Evolutionary conservation across 805 yeast species (phyloP).

Genomic region (Candida maesae): DNA sequence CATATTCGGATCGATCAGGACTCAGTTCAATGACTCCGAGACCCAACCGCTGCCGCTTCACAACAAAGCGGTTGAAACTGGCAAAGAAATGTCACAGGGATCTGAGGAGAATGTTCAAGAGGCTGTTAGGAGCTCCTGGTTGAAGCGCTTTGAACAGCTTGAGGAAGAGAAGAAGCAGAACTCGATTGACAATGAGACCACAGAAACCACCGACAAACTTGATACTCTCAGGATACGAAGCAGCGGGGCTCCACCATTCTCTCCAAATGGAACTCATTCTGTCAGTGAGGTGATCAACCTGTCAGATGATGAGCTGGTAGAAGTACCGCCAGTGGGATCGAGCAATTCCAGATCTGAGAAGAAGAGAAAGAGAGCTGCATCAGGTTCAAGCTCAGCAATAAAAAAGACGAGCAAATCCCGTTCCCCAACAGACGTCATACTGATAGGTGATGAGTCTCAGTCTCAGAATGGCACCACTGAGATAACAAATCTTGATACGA

Average conservation of each 20-base stretch:
- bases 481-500: no score
- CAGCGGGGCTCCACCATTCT: neutral
- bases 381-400: neutral
- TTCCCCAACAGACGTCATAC: neutral
- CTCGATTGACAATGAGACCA: neutral
- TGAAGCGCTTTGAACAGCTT: conserved; percentile 5
- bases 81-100: neutral
- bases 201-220: neutral
- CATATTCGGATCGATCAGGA: no score
- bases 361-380: neutral
- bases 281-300: neutral
- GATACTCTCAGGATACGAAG: neutral
- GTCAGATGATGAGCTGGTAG: neutral
- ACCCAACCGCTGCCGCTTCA: no score
- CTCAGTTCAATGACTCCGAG: no score
- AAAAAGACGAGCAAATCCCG: neutral
- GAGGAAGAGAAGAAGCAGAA: neutral
- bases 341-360: no score
- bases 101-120: conserved; percentile 8
- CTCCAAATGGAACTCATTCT: no score
- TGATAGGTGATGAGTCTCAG: neutral
- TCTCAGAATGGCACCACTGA: neutral
- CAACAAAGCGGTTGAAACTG: no score
- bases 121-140: conserved; percentile 18
- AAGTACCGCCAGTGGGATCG: no score